Percentiles rank a stretch among this genome's conserved stretches.
Conservation (phyloP, 2,329 filamentous ascomycete genomes). For the Beauveria varroae region DNA sequence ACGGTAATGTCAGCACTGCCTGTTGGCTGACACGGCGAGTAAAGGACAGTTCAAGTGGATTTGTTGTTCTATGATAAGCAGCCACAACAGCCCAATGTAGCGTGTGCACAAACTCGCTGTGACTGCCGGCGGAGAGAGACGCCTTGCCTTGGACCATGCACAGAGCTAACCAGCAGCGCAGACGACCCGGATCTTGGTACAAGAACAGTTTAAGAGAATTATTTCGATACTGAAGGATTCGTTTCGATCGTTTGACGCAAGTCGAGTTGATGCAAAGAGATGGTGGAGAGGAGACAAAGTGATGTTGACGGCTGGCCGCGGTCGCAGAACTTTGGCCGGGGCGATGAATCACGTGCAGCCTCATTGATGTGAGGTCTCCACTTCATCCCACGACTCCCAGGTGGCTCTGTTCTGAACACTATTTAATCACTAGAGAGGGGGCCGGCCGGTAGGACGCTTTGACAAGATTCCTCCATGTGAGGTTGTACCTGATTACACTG, state of each 20-base stretch:
- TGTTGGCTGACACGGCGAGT: constrained; percentile 3
- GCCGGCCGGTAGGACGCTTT: no score
- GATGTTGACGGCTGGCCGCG: neutral
- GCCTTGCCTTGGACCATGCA: neutral
- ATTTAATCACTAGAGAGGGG: no score
- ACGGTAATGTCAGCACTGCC: constrained; percentile 8
- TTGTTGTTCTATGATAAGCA: constrained; percentile 9
- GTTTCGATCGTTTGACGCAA: neutral
- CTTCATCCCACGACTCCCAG: neutral
- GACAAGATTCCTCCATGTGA: no score
- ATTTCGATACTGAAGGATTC: neutral
- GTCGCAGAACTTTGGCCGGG: neutral
- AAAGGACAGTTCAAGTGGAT: constrained; percentile 6
- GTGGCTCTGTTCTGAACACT: no score
- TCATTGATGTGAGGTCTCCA: neutral
- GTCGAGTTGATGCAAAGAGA: neutral
- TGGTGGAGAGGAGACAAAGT: neutral
- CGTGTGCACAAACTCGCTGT: neutral
- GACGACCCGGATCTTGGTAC: neutral
- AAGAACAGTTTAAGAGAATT: neutral
- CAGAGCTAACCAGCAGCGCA: neutral
- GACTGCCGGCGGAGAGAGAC: neutral
- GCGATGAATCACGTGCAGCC: constrained; percentile 1
- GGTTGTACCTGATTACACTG: no score
- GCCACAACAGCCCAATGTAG: neutral